phyloP scores from a whole-genome alignment of 306 rosid genomes.

The Adenanthera pavonina region DNA sequence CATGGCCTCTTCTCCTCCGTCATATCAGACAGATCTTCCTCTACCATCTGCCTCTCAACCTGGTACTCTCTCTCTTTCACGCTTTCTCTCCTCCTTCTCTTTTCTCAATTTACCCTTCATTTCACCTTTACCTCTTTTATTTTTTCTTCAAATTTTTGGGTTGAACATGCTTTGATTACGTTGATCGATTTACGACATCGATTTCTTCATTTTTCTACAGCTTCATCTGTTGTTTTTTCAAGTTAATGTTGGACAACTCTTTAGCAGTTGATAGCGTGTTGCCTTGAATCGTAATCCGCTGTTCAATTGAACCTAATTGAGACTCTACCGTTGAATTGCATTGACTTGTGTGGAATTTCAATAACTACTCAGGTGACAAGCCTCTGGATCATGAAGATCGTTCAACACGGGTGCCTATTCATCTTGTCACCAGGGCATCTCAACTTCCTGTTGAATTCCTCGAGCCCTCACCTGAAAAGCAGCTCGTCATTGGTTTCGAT shows the following conservation, averaged over 20 bases:
- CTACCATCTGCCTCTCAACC: conserved; percentile 46
- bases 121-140: neutral
- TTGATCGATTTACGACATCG: neutral
- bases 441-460: conserved; percentile 71
- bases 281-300: neutral
- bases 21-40: conserved; percentile 55
- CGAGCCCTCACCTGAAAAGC: conserved; percentile 59
- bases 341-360: neutral
- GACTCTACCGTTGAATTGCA: neutral
- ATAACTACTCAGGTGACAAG: conserved; percentile 47
- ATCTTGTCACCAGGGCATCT: conserved; percentile 64
- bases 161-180: neutral
- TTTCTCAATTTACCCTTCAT: neutral
- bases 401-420: conserved; percentile 54
- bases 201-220: neutral
- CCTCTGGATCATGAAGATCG: conserved; percentile 44
- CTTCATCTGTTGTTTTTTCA: conserved; percentile 29
- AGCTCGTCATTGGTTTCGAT: conserved; percentile 67
- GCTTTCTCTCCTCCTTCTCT: conserved; percentile 16
- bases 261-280: neutral
- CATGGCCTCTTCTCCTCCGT: conserved; percentile 63
- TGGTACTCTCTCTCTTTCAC: conserved; percentile 37
- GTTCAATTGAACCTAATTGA: neutral
- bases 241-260: conserved; percentile 24
- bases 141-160: neutral